Evolutionary conservation across 2,329 filamentous ascomycete species (phyloP).

Genomic region (Berkeleyomyces rouxiae): DNA sequence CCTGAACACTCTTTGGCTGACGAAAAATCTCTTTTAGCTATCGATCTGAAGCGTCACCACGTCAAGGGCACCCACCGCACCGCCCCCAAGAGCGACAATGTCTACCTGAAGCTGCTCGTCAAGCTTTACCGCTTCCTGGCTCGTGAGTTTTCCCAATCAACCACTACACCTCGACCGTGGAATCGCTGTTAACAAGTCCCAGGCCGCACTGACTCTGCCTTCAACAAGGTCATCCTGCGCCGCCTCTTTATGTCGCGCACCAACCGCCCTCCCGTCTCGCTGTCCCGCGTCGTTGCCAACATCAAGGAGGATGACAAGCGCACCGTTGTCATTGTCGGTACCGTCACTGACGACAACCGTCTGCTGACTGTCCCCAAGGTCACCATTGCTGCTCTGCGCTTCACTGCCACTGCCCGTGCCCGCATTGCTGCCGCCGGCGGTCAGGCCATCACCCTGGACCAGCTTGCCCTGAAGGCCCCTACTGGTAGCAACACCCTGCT

Average conservation of each 20-base stretch:
- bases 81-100: conserved; percentile 96
- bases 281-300: conserved; percentile 74
- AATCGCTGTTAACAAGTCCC: conserved; percentile 12
- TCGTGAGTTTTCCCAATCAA: conserved; percentile 44
- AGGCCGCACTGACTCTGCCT: conserved; percentile 91
- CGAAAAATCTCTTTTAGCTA: conserved; percentile 35
- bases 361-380: conserved; percentile 81
- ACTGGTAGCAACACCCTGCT: conserved; percentile 95
- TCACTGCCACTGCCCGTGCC: conserved; percentile 89
- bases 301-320: conserved; percentile 54
- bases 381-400: conserved; percentile 83
- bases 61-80: conserved; percentile 64
- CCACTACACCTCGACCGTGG: background rate
- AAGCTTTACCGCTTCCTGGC: conserved; percentile 97
- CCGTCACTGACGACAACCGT: conserved; percentile 96
- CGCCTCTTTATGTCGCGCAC: conserved; percentile 97
- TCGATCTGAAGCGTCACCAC: conserved; percentile 56
- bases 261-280: conserved; percentile 88
- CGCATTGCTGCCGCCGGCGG: conserved; percentile 87
- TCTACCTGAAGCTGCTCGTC: conserved; percentile 91
- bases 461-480: conserved; percentile 86
- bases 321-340: conserved; percentile 87
- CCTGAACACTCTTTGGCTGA: conserved; percentile 19
- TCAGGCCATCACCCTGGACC: conserved; percentile 88
- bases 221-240: conserved; percentile 98